Percentiles rank a stretch among this genome's conserved stretches.
These are phyloP conservation scores for Sarocladium brachiariae DNA, from an alignment of 2,329 filamentous ascomycete species.

Conservation along the genomic window DNA sequence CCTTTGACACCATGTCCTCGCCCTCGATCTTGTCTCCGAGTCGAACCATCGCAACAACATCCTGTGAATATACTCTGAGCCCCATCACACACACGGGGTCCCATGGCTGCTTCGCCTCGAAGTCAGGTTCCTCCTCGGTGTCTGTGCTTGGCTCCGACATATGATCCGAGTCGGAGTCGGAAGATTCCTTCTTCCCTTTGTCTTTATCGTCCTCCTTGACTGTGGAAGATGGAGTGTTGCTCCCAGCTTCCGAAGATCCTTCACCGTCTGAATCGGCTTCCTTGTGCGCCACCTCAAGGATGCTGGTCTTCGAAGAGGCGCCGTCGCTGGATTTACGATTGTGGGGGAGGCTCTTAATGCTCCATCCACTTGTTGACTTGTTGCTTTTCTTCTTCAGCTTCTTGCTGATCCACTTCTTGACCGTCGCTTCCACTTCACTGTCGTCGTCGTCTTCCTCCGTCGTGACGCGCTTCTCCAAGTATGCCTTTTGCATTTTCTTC, in stretches of 20 bases:
- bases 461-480: constrained; percentile 11
- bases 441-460: constrained; percentile 6
- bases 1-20: constrained; percentile 18
- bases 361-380: not conserved
- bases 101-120: constrained; percentile 26
- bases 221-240: constrained; percentile 1
- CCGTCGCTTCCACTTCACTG: not conserved
- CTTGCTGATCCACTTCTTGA: constrained; percentile 9
- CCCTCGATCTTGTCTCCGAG: constrained; percentile 25
- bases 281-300: not conserved
- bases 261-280: constrained; percentile 2
- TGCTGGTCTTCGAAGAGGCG: not conserved
- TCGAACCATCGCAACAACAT: constrained; percentile 26
- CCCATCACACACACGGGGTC: constrained; percentile 36
- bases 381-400: constrained; percentile 3
- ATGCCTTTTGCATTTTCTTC: constrained; percentile 18
- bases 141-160: constrained; percentile 16
- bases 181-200: constrained; percentile 12
- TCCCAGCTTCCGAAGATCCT: constrained; percentile 6
- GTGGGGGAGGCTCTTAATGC: not conserved
- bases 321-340: not conserved
- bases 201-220: constrained; percentile 13
- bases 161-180: constrained; percentile 17
- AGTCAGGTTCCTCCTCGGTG: constrained; percentile 19
- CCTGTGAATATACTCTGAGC: constrained; percentile 31